phyloP scores from a whole-genome alignment of 2,329 filamentous ascomycete genomes.

The Exophiala alcalophila region DNA sequence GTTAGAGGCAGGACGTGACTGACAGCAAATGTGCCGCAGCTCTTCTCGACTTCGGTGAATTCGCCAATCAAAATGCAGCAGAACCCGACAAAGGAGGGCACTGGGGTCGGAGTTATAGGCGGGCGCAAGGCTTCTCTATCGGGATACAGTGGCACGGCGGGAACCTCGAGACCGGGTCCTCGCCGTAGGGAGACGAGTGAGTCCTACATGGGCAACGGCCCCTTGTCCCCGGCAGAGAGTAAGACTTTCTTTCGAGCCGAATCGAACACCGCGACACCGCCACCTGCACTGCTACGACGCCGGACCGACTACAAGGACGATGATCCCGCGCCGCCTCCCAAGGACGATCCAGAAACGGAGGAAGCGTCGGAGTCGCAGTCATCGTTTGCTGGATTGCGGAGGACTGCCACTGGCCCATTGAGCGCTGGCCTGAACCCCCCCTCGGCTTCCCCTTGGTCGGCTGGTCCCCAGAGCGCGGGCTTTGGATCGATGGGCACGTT shows the following conservation, averaged over 20 bases:
- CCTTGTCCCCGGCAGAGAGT: constrained; percentile 48
- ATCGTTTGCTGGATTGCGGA: constrained; percentile 56
- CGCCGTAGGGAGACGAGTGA: constrained; percentile 84
- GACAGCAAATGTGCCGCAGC: constrained; percentile 50
- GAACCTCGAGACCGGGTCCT: constrained; percentile 69
- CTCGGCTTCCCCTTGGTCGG: constrained; percentile 55
- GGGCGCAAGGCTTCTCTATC: constrained; percentile 83
- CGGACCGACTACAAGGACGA: constrained; percentile 61
- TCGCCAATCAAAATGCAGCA: constrained; percentile 84
- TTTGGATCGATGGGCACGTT: constrained; percentile 79
- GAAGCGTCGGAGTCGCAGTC: constrained; percentile 39
- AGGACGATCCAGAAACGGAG: constrained; percentile 53
- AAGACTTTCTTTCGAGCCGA: constrained; percentile 50
- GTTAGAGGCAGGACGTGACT: constrained; percentile 12
- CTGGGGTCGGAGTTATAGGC: constrained; percentile 46
- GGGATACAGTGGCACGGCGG: constrained; percentile 68
- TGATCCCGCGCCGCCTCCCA: constrained; percentile 38
- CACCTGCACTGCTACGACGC: constrained; percentile 58
- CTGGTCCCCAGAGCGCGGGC: constrained; percentile 59
- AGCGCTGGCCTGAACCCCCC: constrained; percentile 48
- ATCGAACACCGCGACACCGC: constrained; percentile 57
- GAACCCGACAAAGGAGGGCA: constrained; percentile 60
- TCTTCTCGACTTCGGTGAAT: constrained; percentile 84
- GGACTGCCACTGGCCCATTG: constrained; percentile 55
- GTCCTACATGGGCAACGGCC: constrained; percentile 52